These are phyloP conservation scores for Monascus ruber DNA, from an alignment of 2,329 filamentous ascomycete genomes.

Conservation along the genomic window DNA sequence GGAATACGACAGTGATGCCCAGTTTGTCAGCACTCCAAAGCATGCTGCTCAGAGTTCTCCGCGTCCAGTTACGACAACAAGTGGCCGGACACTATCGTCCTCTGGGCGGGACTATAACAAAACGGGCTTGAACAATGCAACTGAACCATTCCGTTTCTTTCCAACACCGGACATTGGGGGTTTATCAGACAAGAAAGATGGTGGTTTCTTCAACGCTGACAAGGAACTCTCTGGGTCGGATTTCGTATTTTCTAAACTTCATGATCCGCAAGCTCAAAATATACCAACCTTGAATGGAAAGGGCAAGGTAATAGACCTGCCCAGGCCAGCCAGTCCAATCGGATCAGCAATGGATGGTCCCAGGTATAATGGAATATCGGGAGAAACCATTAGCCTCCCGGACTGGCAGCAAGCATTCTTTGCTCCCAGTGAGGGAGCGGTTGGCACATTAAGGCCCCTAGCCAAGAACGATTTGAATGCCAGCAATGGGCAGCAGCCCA, in stretches of 20 bases:
- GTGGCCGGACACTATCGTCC: constrained; percentile 3
- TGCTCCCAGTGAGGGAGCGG: neutral
- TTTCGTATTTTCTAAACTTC: too few species aligned
- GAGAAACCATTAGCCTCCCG: neutral
- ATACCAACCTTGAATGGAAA: neutral
- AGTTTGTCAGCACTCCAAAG: constrained; percentile 24
- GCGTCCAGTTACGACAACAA: constrained; percentile 2
- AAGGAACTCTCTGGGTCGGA: too few species aligned
- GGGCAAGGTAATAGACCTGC: neutral
- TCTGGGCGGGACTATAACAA: constrained; percentile 3
- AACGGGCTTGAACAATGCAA: neutral
- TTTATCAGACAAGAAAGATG: too few species aligned
- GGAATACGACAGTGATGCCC: constrained; percentile 33
- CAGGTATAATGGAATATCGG: neutral
- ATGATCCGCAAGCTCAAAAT: neutral
- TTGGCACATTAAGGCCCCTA: neutral
- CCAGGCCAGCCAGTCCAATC: too few species aligned
- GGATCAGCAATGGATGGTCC: too few species aligned
- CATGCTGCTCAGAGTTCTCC: constrained; percentile 9
- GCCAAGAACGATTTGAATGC: neutral
- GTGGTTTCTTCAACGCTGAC: too few species aligned
- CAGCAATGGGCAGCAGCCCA: neutral
- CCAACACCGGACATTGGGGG: too few species aligned
- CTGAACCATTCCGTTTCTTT: too few species aligned
- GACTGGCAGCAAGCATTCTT: neutral